phyloP scores from a whole-genome alignment of 2,329 filamentous ascomycete species.

The Aspergillus bombycis region DNA sequence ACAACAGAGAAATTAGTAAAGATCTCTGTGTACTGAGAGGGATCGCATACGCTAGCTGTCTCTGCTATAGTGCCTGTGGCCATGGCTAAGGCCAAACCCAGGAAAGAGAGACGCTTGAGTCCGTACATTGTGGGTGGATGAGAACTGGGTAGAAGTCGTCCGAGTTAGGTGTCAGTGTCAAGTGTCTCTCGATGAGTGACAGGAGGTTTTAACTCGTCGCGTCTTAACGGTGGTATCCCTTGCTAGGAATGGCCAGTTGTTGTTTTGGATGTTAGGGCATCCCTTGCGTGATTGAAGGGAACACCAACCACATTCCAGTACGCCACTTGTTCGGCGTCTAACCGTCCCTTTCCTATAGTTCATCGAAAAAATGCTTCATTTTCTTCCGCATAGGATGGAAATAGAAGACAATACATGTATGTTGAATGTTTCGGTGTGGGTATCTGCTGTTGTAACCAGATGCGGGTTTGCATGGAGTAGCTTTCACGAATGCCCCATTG shows the following conservation, averaged over 20 bases:
- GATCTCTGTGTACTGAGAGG: too few relatives aligned
- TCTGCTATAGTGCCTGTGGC: not conserved
- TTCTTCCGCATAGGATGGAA: not conserved
- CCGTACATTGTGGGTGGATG: conserved; percentile 1
- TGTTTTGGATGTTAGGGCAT: not conserved
- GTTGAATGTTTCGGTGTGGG: not conserved
- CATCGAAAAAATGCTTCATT: not conserved
- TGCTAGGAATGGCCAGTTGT: not conserved
- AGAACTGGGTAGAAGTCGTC: too few relatives aligned
- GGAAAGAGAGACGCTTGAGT: conserved; percentile 2
- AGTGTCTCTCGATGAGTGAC: not conserved
- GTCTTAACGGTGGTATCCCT: not conserved
- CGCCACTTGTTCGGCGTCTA: not conserved
- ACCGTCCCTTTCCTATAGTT: not conserved
- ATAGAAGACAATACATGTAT: not conserved
- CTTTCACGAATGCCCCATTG: not conserved
- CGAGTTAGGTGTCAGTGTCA: not conserved
- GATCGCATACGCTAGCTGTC: conserved; percentile 2
- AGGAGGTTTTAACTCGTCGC: not conserved
- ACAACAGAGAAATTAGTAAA: not conserved
- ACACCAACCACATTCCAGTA: not conserved
- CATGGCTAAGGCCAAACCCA: not conserved
- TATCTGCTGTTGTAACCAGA: not conserved
- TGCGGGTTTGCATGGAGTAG: not conserved
- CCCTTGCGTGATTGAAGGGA: not conserved